Conservation (phyloP, 148 eudicot species). For the Salicornia ramosissima region DNA sequence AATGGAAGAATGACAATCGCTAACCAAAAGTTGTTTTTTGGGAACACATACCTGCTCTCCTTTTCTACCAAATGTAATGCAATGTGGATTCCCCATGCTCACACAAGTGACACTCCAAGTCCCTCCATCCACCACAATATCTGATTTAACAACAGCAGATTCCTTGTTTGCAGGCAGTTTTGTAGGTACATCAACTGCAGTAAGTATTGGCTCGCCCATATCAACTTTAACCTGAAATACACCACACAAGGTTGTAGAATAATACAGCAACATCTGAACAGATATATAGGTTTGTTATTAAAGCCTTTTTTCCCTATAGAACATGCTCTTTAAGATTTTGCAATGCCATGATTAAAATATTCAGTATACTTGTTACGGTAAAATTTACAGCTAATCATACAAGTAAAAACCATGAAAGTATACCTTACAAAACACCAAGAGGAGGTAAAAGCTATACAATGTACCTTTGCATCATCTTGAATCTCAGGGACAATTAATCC, state of each 20-base stretch:
- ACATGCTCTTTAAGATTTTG: not conserved
- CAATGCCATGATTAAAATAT: not conserved
- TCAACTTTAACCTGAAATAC: constrained; percentile 80
- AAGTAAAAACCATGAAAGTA: not conserved
- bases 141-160: constrained; percentile 65
- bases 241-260: constrained; percentile 2
- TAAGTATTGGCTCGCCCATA: constrained; percentile 91
- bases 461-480: constrained; percentile 87
- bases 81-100: constrained; percentile 99
- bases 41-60: constrained; percentile 52
- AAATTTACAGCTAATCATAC: not conserved
- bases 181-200: constrained; percentile 75
- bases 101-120: constrained; percentile 91
- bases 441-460: not conserved
- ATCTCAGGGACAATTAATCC: constrained; percentile 93
- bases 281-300: not conserved
- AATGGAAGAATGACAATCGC: too few species aligned
- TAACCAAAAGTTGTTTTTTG: not conserved
- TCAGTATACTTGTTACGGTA: not conserved
- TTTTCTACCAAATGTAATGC: constrained; percentile 73
- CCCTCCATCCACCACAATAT: constrained; percentile 64
- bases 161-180: constrained; percentile 63
- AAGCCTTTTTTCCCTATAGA: not conserved
- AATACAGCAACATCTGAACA: not conserved
- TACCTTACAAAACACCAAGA: not conserved